Base-by-base conservation (phyloP, 116 monocot species). In the Thalassia testudinum region DNA sequence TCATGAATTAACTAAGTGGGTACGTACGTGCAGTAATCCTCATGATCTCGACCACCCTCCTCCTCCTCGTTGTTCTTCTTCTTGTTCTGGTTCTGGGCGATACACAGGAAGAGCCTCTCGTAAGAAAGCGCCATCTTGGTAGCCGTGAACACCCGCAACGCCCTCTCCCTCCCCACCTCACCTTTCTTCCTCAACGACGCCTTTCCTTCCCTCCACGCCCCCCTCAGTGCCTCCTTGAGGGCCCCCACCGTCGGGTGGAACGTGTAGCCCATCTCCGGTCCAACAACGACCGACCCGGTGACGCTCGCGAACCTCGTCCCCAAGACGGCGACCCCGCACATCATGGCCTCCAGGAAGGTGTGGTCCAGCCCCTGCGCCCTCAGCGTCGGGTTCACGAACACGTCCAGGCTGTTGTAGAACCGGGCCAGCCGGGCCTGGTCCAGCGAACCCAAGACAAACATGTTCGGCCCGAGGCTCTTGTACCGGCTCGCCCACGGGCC, bases 351-450 rank as follows among this genome's bases (percentile, higher is more conserved):
- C 21, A 85, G 72, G 53, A 78, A 69, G 5, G 91, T 91, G 24
- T 91, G 91, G 50, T 91, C 91, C 37, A 91, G 48, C 1, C 91
- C 91, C 56, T 91, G 81, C 0, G 85, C 85, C 61, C 91, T 69
- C 5, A 91, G 60, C 0, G 91, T 91, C 0, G 91, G 91, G 40
- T 91, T 85, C 25, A 91, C 17, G 54, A 81, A 85, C 0, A 91
- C 69, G 48, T 91, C 85, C 0, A 85, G 55, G 0, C 81, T 72
- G 24, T 63, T 76, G 68, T 91, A 91, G 61, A 91, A 91, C 38
- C 38, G 47, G 23, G 91, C 72, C 1, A 91, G 60, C 15, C 71
- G 56, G 10, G 38, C 43, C 53, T 81, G 80, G 18, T 78, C 76
- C 42, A 91, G 49, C 27, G 85, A 71, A 21, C 91, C 85, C 1